Evolutionary conservation across 2,329 filamentous ascomycete genomes (phyloP), one percentile per base, ranked within the genome.

Genomic region (Chaetothyriales sp.): DNA sequence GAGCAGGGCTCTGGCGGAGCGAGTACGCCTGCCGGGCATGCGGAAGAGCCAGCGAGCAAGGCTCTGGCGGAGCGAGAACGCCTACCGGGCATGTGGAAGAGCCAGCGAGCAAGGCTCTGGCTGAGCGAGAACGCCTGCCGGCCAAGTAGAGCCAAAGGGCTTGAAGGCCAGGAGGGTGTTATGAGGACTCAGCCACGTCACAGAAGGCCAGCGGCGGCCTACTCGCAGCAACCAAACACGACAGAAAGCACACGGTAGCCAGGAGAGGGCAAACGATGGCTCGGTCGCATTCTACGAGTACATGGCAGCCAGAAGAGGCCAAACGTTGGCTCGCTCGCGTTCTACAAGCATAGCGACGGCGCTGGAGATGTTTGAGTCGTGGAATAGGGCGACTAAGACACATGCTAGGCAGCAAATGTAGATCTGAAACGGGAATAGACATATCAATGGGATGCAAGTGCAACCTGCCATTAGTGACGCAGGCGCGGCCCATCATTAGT

Each of bases 201-300:
- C 22, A 25, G 6, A 25, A 3, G 6, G 22, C 22, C 22, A 25
- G 22, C 22, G 6, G 22, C 22, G 22, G 22, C 22, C 22, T 25
- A 25, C 22, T 25, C 6, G 83, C 84, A 0, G 86, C 88, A 6
- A 94, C 87, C 1, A 89, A 81, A 64, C 85, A 90, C 66, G 86
- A 94, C 65, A 85, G 88, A 94, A 65, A 85, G 88, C 49, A 94
- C 86, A 1, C 95, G 89, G 89, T 3, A 25, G 22, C 22, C 22
- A 25, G 22, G 22, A 25, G 22, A 25, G 22, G 29, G 29, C 29
- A 9, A 15, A 40, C 1, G 15, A 15, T 40, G 33, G 33, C 10
- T 15, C 15, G 33, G 5, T 40, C 33, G 10, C 10, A 15, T 40
- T 40, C 33, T 40, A 40, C 33, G 15, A 40, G 33, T 40, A 15